Conservation (phyloP, 352 stramenopile genomes). For the Phytophthora colocasiae region DNA sequence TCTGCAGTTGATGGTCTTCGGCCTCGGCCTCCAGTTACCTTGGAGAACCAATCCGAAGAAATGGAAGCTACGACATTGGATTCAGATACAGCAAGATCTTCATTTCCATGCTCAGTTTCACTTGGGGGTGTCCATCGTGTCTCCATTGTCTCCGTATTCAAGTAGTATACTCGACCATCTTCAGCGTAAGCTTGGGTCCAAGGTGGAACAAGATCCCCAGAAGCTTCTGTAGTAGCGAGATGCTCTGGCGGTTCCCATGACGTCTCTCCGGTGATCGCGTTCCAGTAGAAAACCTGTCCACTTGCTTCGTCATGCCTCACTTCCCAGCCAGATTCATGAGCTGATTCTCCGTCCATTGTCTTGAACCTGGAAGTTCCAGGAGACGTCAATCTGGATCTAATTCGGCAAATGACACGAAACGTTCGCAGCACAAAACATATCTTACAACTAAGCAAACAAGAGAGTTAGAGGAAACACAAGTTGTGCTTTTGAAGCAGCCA, state of each 20-base stretch:
- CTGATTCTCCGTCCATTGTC: constrained; percentile 28
- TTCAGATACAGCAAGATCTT: background rate
- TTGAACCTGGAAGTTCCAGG: constrained; percentile 5
- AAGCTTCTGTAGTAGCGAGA: background rate
- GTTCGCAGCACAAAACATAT: background rate
- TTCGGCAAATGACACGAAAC: constrained; percentile 11
- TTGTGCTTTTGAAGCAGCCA: constrained; percentile 26
- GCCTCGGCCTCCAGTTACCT: constrained; percentile 20
- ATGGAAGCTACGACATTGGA: constrained; percentile 1
- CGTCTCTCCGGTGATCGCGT: constrained; percentile 56
- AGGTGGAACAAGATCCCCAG: constrained; percentile 6
- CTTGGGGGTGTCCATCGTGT: constrained; percentile 55
- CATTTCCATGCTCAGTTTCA: background rate
- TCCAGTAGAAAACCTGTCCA: constrained; percentile 58
- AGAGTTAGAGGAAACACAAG: constrained; percentile 16
- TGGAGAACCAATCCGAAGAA: no score
- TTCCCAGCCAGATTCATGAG: constrained; percentile 45
- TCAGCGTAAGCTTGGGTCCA: constrained; percentile 61
- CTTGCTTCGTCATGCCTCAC: constrained; percentile 51
- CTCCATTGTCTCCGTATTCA: constrained; percentile 64
- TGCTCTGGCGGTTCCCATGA: constrained; percentile 50
- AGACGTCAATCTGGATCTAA: constrained; percentile 13
- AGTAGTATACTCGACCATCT: constrained; percentile 51
- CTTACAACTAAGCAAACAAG: no score
- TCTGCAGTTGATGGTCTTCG: constrained; percentile 61